Evolutionary conservation across 2,329 filamentous ascomycete species (phyloP).

Genomic region (Diaporthe batatas): DNA sequence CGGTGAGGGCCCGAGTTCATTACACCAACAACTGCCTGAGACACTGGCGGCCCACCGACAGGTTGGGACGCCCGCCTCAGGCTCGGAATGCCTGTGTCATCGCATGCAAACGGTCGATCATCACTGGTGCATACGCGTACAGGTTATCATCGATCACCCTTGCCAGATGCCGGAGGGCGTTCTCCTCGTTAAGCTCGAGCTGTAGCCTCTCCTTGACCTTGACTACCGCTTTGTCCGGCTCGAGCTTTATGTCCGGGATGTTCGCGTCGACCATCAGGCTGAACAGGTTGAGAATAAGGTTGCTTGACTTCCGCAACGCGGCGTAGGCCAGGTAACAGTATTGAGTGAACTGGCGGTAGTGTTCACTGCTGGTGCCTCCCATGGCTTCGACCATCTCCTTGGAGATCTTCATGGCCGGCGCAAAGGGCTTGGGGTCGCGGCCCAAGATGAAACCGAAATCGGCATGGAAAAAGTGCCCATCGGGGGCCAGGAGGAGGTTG

Average conservation of each 20-base stretch:
- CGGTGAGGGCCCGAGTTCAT: not conserved
- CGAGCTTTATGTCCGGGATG: conserved; percentile 92
- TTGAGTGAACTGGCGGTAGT: conserved; percentile 91
- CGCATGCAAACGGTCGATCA: conserved; percentile 95
- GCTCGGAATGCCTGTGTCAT: conserved; percentile 91
- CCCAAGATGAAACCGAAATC: conserved; percentile 99
- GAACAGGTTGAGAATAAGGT: conserved; percentile 94
- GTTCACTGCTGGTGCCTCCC: conserved; percentile 84
- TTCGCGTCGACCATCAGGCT: conserved; percentile 98
- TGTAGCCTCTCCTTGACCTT: conserved; percentile 97
- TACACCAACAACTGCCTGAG: not conserved
- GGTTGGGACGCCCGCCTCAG: conserved; percentile 51
- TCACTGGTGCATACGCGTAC: conserved; percentile 89
- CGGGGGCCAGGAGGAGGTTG: conserved; percentile 90
- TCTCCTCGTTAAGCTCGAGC: conserved; percentile 90
- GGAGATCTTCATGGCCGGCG: conserved; percentile 95
- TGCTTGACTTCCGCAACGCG: conserved; percentile 88
- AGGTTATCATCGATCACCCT: conserved; percentile 91
- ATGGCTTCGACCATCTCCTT: conserved; percentile 99
- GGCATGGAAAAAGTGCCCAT: conserved; percentile 96
- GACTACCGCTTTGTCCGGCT: conserved; percentile 92
- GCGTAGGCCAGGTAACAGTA: conserved; percentile 97
- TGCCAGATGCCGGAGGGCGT: conserved; percentile 89
- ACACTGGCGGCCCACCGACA: not conserved
- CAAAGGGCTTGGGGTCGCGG: conserved; percentile 96